Base-by-base conservation (phyloP, 352 stramenopile species). In the Phytopythium sindhum region DNA sequence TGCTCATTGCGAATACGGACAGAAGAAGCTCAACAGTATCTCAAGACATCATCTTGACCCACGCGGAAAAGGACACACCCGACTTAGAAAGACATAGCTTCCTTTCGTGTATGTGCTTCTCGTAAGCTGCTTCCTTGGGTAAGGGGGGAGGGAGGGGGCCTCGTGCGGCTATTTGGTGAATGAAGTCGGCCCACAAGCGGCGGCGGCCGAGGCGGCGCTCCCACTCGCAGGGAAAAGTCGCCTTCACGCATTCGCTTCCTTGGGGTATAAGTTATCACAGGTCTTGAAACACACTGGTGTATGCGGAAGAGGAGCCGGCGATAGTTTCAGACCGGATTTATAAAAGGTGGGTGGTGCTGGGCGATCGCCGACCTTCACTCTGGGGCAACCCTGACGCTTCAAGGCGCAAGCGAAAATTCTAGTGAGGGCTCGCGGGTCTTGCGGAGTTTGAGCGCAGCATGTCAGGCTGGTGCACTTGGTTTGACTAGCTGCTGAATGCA, bases 31-130 rank as follows among this genome's bases (percentile, higher is more conserved):
- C 75, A 65, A 76, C 66, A 78, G 62, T 74, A 75, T 61, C 70
- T 83, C 77, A 90, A 84, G 80, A 90, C 64, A 85, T 88, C 76
- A 85, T 88, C 78, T 81, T 89, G 80, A 89, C 80, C 74, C 70
- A 69, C 79, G 81, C 70, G 52, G 78, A 62, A 68, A 77, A 86
- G 80, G 88, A 79, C 77, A 69, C 77, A 66, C 82, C 80, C 83
- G 85, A 90, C 81, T 92, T 92, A 92, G 83, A 92, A 92, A 92
- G 83, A 89, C 83, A 92, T 92, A 74, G 83, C 89, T 81, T 90
- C 76, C 80, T 80, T 88, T 81, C 65, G 78, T 84, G 59, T 77
- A 75, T 89, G 56, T 61, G 73, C 80, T 89, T 76, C 84, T 81
- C 77, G 81, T 75, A 63, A 83, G 69, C 76, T 89, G 82, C 80